Evolutionary conservation across 164 flowering plant genomes (phyloP), one percentile per base, ranked within the genome.

Genomic region (Dillenia turbinata): DNA sequence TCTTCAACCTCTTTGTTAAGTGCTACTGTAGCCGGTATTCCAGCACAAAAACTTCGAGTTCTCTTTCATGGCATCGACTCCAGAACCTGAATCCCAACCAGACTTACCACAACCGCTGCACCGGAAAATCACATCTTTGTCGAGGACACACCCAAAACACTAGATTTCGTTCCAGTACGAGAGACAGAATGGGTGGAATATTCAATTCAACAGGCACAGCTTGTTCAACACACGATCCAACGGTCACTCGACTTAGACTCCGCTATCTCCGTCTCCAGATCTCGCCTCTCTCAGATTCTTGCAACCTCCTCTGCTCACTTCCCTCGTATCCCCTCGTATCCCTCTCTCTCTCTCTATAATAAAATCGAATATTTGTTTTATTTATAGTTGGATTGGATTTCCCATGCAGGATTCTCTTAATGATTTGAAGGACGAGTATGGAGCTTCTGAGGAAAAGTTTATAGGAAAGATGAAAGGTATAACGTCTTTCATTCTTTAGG

Each of bases 391-490:
- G 16, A 24, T 24, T 52, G 13, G 22, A 66, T 43, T 9, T 63
- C 40, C 40, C 7, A 6, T 77, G 66, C 68, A 92, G 96, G 91
- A 81, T 17, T 73, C 77, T 45, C 61, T 89, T 69, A 67, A 74
- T 66, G 82, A 84, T 58, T 45, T 79, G 12, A 88, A 80, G 76
- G 70, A 78, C 10, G 79, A 81, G 33, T 77, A 69, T 66, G 68
- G 6, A 54, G 84, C 59, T 17, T 93, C 87, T 45, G 98, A 90
- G 77, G 79, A 71, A 66, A 15, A 68, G 17, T 50, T 69, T 24
- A 69, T 93, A 64, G 86, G 84, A 45, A 87, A 89, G 69, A 62
- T 89, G 8, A 93, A 87, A 87, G 97, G 98, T 89, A 8, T 52
- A n/a, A 19, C n/a, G 19, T 26, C 52, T 56, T 17, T 40, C 49